Percentiles rank a stretch among this genome's conserved stretches.
phyloP scores from a whole-genome alignment of 2,329 filamentous ascomycete genomes.

The Alternaria triticimaculans region DNA sequence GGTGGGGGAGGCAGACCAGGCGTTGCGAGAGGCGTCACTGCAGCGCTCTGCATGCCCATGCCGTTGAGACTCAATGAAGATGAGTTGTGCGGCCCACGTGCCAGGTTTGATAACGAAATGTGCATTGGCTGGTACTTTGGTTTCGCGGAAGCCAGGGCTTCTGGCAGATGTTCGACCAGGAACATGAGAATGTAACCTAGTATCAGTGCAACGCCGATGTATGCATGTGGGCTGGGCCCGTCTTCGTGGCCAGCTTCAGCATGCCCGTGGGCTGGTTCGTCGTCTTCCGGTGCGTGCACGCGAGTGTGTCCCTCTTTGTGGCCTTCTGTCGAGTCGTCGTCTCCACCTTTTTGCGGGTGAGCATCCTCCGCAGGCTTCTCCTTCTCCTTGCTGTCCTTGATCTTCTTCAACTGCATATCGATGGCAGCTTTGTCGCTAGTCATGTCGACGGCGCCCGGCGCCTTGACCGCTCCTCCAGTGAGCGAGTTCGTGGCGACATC shows the following conservation, averaged over 20 bases:
- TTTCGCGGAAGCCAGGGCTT: slow-evolving; percentile 57
- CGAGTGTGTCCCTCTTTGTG: slow-evolving; percentile 48
- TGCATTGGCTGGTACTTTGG: slow-evolving; percentile 74
- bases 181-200: slow-evolving; percentile 97
- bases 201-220: slow-evolving; percentile 85
- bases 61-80: slow-evolving; percentile 45
- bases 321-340: slow-evolving; percentile 49
- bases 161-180: slow-evolving; percentile 71
- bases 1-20: slow-evolving; percentile 45
- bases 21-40: slow-evolving; percentile 39
- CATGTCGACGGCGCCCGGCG: slow-evolving; percentile 23
- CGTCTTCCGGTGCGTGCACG: slow-evolving; percentile 41
- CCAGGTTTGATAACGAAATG: slow-evolving; percentile 86
- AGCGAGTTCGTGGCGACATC: slow-evolving; percentile 19
- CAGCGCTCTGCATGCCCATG: slow-evolving; percentile 32
- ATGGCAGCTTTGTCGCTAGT: slow-evolving; percentile 30
- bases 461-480: slow-evolving; percentile 25
- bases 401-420: slow-evolving; percentile 26
- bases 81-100: slow-evolving; percentile 56
- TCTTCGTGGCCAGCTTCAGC: slow-evolving; percentile 50
- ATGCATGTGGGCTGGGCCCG: slow-evolving; percentile 65
- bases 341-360: slow-evolving; percentile 44
- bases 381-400: slow-evolving; percentile 34
- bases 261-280: slow-evolving; percentile 54
- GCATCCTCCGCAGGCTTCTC: slow-evolving; percentile 27